Percentiles rank a stretch among this genome's conserved stretches.
Evolutionary conservation across 441 rosid genomes (phyloP).

Genomic region (Euphorbia schlechtendalii): DNA sequence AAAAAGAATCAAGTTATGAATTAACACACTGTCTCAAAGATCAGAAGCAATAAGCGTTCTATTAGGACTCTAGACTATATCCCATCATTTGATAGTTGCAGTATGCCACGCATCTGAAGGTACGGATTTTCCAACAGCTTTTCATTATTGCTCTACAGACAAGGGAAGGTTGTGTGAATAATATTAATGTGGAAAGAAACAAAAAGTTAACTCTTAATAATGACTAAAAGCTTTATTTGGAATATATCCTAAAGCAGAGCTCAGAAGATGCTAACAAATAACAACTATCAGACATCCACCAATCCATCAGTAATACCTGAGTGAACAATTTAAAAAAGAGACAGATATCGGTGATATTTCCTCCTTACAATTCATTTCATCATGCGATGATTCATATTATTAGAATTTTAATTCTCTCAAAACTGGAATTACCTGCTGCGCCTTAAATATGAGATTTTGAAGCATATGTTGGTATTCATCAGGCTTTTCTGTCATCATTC

Average conservation of each 20-base stretch:
- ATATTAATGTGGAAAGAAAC: neutral
- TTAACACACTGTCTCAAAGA: conserved; percentile 21
- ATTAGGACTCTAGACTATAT: conserved; percentile 23
- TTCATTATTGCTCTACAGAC: conserved; percentile 90
- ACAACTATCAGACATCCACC: conserved; percentile 2
- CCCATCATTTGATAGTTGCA: conserved; percentile 79
- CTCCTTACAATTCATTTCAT: neutral
- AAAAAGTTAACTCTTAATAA: conserved; percentile 2
- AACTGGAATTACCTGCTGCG: conserved; percentile 71
- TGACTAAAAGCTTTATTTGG: neutral
- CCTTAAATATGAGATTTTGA: conserved; percentile 90
- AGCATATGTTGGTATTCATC: conserved; percentile 95
- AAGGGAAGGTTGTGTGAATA: conserved; percentile 6
- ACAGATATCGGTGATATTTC: neutral
- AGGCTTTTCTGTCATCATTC: conserved; percentile 98
- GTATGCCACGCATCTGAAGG: conserved; percentile 97
- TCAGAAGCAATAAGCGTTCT: conserved; percentile 10
- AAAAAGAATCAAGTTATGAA: conserved; percentile 16
- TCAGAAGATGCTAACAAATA: too few relatives aligned
- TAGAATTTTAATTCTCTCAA: neutral
- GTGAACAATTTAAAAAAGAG: neutral
- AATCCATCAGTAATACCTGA: neutral
- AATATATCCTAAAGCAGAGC: neutral
- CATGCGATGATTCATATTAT: conserved; percentile 5
- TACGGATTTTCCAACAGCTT: conserved; percentile 95